phyloP scores from a whole-genome alignment of 1,139 yeast species.

The Pichia kudriavzevii region DNA sequence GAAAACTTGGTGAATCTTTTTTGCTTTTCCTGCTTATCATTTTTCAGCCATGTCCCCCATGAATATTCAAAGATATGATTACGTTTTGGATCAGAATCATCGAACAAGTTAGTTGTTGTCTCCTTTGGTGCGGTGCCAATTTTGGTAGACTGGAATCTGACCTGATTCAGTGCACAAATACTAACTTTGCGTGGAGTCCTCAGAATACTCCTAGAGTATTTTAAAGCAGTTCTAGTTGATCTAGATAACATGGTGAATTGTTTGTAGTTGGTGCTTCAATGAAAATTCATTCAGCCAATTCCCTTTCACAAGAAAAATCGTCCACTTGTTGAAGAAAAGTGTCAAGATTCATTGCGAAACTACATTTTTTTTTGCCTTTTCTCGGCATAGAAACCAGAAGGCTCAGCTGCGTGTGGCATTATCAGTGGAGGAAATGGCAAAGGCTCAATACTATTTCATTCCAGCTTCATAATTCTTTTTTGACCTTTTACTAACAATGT shows the following conservation, averaged over 20 bases:
- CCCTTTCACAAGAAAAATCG: no score
- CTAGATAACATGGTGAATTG: slow-evolving; percentile 13
- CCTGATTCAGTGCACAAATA: not conserved
- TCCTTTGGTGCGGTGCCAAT: not conserved
- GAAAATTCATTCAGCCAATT: no score
- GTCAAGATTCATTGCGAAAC: no score
- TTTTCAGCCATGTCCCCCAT: slow-evolving; percentile 92
- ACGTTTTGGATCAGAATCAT: slow-evolving; percentile 52
- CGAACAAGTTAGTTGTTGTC: slow-evolving; percentile 13
- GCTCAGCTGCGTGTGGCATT: no score
- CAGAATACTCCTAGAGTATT: not conserved
- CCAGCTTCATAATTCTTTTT: not conserved
- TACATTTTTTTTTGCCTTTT: no score
- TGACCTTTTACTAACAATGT: not conserved
- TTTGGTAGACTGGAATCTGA: slow-evolving; percentile 10
- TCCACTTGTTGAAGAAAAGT: no score
- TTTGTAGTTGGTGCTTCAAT: no score
- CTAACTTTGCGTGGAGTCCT: not conserved
- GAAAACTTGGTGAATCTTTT: slow-evolving; percentile 79
- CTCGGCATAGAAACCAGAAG: no score
- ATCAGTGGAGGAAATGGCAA: no score
- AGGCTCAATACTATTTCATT: not conserved
- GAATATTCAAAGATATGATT: slow-evolving; percentile 75
- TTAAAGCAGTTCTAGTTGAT: slow-evolving; percentile 3
- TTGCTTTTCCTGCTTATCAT: slow-evolving; percentile 66